Percentiles rank a stretch among this genome's conserved stretches.
Evolutionary conservation across 768 basidiomycete species (phyloP).

Genomic region (Mycena epipterygia): DNA sequence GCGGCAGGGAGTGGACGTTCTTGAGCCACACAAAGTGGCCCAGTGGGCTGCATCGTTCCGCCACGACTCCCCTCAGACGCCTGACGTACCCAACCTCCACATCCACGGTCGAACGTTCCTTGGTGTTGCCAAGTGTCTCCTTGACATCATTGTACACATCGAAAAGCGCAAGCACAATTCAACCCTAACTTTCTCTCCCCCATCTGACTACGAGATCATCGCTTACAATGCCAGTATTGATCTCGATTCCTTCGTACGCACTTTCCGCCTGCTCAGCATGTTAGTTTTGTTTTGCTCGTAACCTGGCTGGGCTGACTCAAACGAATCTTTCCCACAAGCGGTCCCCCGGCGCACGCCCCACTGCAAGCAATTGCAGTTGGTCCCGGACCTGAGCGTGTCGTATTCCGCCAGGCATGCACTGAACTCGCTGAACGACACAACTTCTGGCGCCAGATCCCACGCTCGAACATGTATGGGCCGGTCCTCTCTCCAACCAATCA

Average conservation of each 20-base stretch:
- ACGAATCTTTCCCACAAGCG: too few species aligned
- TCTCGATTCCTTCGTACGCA: too few species aligned
- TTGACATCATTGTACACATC: too few species aligned
- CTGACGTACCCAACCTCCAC: not conserved
- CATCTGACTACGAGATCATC: too few species aligned
- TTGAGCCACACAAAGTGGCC: not conserved
- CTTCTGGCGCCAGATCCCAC: slow-evolving; percentile 1
- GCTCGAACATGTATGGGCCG: not conserved
- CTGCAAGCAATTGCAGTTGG: not conserved
- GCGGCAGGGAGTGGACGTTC: not conserved
- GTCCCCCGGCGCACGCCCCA: not conserved
- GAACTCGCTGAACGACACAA: not conserved
- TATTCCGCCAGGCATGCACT: not conserved
- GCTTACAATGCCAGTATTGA: too few species aligned
- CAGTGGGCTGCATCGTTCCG: not conserved
- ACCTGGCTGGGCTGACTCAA: too few species aligned
- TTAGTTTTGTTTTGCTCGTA: too few species aligned
- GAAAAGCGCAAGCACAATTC: too few species aligned
- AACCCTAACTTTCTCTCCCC: too few species aligned
- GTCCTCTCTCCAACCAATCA: not conserved
- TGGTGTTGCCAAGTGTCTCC: too few species aligned
- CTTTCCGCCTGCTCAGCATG: too few species aligned
- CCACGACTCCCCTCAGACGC: not conserved
- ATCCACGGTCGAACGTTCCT: not conserved
- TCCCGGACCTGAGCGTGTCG: slow-evolving; percentile 7